Conservation (phyloP, 768 basidiomycete genomes). For the Tephrocybe sp. region DNA sequence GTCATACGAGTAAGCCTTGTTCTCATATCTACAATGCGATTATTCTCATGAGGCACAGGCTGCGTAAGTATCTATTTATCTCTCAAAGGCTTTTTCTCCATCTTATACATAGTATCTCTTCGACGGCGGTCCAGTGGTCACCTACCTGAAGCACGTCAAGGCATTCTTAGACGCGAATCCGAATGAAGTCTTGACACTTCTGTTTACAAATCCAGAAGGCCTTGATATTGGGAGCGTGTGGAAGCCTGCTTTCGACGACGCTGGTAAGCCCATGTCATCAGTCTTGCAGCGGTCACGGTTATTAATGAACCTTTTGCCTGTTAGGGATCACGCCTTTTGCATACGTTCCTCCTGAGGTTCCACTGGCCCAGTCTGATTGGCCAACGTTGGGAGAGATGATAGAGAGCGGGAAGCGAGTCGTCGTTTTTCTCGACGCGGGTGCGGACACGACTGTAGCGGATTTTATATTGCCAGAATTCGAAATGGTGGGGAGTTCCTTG, state of each 20-base stretch:
- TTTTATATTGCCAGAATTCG: slow-evolving; percentile 58
- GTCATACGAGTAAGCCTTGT: slow-evolving; percentile 57
- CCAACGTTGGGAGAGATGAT: slow-evolving; percentile 66
- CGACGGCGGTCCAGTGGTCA: slow-evolving; percentile 50
- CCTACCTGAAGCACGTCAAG: slow-evolving; percentile 54
- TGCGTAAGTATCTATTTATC: not conserved
- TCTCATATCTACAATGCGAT: not conserved
- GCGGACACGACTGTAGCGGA: slow-evolving; percentile 41
- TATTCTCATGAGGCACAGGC: not conserved
- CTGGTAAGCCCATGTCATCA: slow-evolving; percentile 31
- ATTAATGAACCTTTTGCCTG: not conserved
- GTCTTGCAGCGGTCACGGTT: not conserved
- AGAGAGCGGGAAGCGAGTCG: slow-evolving; percentile 55
- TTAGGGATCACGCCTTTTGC: slow-evolving; percentile 43
- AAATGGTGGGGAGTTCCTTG: slow-evolving; percentile 38
- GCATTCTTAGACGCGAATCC: slow-evolving; percentile 60
- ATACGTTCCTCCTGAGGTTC: slow-evolving; percentile 51
- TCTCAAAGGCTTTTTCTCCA: not conserved
- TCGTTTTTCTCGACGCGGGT: slow-evolving; percentile 60
- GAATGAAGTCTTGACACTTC: slow-evolving; percentile 62
- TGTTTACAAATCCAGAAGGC: slow-evolving; percentile 69
- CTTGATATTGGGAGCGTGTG: slow-evolving; percentile 47
- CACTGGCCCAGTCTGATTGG: slow-evolving; percentile 50
- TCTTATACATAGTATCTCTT: slow-evolving; percentile 38
- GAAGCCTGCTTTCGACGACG: slow-evolving; percentile 50